Evolutionary conservation across 306 rosid species (phyloP).

Genomic region (Cicer cuneatum): DNA sequence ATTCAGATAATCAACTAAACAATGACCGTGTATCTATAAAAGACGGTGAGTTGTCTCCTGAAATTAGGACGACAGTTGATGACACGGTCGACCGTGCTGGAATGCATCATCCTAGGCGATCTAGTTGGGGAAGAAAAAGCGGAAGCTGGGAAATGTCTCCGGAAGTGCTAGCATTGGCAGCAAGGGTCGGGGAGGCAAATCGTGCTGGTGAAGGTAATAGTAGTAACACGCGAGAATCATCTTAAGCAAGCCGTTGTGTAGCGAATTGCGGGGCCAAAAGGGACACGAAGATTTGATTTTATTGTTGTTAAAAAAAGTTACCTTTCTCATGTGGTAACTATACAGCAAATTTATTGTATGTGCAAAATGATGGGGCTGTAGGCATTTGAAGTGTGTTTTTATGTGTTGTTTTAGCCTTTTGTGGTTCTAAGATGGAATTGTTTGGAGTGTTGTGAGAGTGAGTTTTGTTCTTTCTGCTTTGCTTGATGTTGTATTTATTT

Average conservation of each 20-base stretch:
- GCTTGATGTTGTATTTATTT: constrained; percentile 47
- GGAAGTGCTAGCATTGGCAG: constrained; percentile 90
- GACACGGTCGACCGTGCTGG: constrained; percentile 67
- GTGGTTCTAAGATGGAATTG: constrained; percentile 58
- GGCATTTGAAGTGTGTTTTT: constrained; percentile 57
- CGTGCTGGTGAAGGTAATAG: constrained; percentile 70
- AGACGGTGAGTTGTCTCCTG: constrained; percentile 88
- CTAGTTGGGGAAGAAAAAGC: constrained; percentile 99
- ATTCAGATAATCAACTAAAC: constrained; percentile 64
- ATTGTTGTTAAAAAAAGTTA: constrained; percentile 36
- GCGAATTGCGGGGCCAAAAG: constrained; percentile 22
- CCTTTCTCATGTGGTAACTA: constrained; percentile 46
- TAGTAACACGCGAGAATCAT: constrained; percentile 51
- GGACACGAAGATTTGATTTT: constrained; percentile 45
- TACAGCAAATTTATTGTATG: constrained; percentile 52
- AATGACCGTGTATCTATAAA: constrained; percentile 70
- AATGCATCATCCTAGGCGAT: constrained; percentile 78
- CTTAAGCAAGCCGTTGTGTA: constrained; percentile 37
- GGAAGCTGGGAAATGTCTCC: constrained; percentile 99
- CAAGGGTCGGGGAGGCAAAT: constrained; percentile 81
- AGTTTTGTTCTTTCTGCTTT: constrained; percentile 45
- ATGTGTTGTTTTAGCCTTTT: constrained; percentile 56
- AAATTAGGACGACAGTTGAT: constrained; percentile 72
- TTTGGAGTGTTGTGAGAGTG: constrained; percentile 70
- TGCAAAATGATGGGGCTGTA: constrained; percentile 52